These are phyloP conservation scores for Biancaea sappan DNA, from an alignment of 306 rosid species.

Conservation along the genomic window DNA sequence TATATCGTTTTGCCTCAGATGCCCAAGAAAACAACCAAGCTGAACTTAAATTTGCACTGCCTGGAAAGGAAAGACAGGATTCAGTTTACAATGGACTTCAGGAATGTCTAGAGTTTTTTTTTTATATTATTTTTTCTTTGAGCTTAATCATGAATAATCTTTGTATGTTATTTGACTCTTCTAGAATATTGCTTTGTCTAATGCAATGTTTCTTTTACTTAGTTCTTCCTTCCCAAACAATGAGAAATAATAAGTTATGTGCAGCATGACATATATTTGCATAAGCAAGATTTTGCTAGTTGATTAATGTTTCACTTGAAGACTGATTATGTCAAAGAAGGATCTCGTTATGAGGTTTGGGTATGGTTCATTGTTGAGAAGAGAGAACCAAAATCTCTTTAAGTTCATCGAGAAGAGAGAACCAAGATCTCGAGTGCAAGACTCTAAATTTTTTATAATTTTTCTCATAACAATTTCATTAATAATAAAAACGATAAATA, in stretches of 20 bases:
- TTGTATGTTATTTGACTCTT: constrained; percentile 8
- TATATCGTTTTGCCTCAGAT: constrained; percentile 46
- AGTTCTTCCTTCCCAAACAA: constrained; percentile 10
- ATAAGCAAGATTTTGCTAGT: constrained; percentile 5
- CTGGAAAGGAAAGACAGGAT: constrained; percentile 98
- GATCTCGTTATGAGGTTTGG: too few relatives aligned
- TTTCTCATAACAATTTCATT: too few relatives aligned
- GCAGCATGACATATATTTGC: background rate
- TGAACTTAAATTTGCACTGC: constrained; percentile 73
- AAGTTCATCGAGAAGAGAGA: too few relatives aligned
- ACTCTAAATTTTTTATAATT: too few relatives aligned
- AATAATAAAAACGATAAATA: too few relatives aligned
- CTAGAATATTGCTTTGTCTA: background rate
- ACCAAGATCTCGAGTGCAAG: too few relatives aligned
- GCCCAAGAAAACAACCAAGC: constrained; percentile 45
- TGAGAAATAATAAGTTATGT: constrained; percentile 1
- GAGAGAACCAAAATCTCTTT: too few relatives aligned
- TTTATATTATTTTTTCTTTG: background rate
- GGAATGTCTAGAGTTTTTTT: constrained; percentile 50
- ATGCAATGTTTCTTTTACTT: constrained; percentile 2
- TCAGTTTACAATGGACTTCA: constrained; percentile 91
- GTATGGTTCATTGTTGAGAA: too few relatives aligned
- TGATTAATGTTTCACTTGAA: background rate
- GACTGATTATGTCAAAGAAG: too few relatives aligned
- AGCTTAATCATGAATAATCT: background rate